Conservation (phyloP, 1,284 basidiomycete species). For the Agroathelia rolfsii region DNA sequence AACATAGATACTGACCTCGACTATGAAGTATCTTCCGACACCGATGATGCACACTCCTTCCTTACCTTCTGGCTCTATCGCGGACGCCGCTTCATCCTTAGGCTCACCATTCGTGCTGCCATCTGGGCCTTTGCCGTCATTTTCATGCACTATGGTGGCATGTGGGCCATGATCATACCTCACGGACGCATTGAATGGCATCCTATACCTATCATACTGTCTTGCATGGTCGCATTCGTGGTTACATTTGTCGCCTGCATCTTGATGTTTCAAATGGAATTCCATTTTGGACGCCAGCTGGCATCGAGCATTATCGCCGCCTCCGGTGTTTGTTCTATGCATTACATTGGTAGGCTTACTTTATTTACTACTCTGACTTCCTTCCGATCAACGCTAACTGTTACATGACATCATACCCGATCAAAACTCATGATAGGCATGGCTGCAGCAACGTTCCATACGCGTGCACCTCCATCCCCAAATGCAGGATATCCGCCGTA, state of each 20-base stretch:
- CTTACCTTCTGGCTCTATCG: no score
- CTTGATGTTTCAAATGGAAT: conserved; percentile 22
- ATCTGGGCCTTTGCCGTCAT: conserved; percentile 20
- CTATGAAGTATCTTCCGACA: no score
- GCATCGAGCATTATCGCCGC: conserved; percentile 19
- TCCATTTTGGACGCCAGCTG: conserved; percentile 20
- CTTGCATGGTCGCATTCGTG: conserved; percentile 19
- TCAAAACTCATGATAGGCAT: conserved; percentile 17
- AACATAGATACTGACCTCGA: no score
- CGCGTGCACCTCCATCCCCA: conserved; percentile 12
- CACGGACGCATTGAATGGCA: conserved; percentile 19
- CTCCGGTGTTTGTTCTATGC: conserved; percentile 20
- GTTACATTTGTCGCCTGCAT: conserved; percentile 20
- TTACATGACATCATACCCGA: not conserved
- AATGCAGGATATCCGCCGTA: conserved; percentile 18
- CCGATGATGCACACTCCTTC: conserved; percentile 15
- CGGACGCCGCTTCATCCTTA: no score
- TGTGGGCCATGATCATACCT: conserved; percentile 23
- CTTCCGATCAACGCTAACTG: no score
- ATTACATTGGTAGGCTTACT: conserved; percentile 18
- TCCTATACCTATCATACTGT: conserved; percentile 14
- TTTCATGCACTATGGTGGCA: conserved; percentile 23
- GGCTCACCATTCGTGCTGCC: conserved; percentile 15
- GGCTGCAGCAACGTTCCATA: conserved; percentile 21
- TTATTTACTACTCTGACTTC: not conserved